A percentile compares a stretch with the other conserved stretches of the same genome.
Evolutionary conservation across 345 rosid genomes (phyloP).

Genomic region (Lepidium aucheri): DNA sequence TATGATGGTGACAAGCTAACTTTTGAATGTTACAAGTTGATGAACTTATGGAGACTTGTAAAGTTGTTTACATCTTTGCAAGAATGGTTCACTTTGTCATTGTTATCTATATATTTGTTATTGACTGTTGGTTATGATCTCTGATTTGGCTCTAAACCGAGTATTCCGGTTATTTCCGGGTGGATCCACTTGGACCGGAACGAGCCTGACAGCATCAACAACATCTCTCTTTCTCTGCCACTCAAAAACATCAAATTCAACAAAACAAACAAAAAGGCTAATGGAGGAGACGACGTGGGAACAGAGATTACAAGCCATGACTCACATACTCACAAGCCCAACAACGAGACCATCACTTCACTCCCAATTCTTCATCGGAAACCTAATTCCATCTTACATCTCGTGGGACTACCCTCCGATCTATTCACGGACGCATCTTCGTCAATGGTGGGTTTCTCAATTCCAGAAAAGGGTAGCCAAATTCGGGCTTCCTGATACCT

Average conservation of each 20-base stretch:
- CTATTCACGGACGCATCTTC: constrained; percentile 17
- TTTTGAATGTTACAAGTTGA: constrained; percentile 18
- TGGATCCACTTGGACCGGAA: not conserved
- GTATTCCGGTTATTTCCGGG: not conserved
- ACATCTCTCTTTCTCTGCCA: not conserved
- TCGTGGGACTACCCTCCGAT: constrained; percentile 75
- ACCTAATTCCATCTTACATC: constrained; percentile 31
- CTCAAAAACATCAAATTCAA: not conserved
- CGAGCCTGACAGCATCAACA: not conserved
- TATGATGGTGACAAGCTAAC: constrained; percentile 14
- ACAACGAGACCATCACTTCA: constrained; percentile 25
- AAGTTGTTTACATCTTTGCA: constrained; percentile 6
- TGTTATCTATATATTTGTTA: no score
- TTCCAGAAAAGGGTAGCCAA: constrained; percentile 45
- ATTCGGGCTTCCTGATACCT: constrained; percentile 48
- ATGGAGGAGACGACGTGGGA: constrained; percentile 32
- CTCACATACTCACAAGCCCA: constrained; percentile 27
- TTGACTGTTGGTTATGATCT: not conserved
- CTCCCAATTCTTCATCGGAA: constrained; percentile 26
- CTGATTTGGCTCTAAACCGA: not conserved
- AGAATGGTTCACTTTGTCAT: no score
- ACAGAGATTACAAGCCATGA: constrained; percentile 21
- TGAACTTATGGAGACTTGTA: not conserved
- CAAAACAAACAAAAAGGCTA: not conserved
- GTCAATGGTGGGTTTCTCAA: constrained; percentile 46